A percentile compares a stretch with the other conserved stretches of the same genome.
Evolutionary conservation across 257 asterid species (phyloP).

Genomic region (Echites panduratus): DNA sequence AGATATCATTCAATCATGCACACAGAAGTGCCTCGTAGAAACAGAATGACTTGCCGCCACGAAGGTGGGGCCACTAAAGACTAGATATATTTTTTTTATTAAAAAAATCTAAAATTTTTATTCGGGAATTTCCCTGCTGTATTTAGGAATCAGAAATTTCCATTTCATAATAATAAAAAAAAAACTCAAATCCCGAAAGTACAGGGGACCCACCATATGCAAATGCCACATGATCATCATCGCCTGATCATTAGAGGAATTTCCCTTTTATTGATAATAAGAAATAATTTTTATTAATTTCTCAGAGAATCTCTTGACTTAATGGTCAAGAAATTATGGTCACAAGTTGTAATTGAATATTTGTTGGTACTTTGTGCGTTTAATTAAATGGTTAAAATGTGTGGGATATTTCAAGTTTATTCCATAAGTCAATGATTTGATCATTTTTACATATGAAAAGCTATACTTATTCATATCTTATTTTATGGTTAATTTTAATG

Average conservation of each 20-base stretch:
- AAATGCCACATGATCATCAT: slow-evolving; percentile 4
- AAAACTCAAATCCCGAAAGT: not conserved
- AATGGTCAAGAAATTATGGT: not conserved
- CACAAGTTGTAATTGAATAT: not conserved
- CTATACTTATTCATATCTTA: not conserved
- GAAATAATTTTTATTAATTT: not conserved
- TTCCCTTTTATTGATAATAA: not conserved
- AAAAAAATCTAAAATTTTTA: not conserved
- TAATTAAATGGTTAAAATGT: not conserved
- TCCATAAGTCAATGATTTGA: not conserved
- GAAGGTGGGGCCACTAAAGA: not conserved
- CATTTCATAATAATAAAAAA: not conserved
- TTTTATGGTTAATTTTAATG: not conserved
- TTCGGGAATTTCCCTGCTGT: not conserved
- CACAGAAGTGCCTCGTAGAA: too few species aligned
- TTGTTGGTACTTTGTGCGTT: not conserved
- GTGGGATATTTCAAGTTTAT: not conserved
- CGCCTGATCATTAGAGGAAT: not conserved
- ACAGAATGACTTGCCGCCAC: not conserved
- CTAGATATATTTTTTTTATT: not conserved
- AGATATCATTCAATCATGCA: too few species aligned
- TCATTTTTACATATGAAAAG: not conserved
- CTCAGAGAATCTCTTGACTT: not conserved
- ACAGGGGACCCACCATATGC: slow-evolving; percentile 7
- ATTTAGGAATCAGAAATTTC: slow-evolving; percentile 5